Evolutionary conservation across 2,329 filamentous ascomycete genomes (phyloP).

Genomic region (Corynespora cassiicola): DNA sequence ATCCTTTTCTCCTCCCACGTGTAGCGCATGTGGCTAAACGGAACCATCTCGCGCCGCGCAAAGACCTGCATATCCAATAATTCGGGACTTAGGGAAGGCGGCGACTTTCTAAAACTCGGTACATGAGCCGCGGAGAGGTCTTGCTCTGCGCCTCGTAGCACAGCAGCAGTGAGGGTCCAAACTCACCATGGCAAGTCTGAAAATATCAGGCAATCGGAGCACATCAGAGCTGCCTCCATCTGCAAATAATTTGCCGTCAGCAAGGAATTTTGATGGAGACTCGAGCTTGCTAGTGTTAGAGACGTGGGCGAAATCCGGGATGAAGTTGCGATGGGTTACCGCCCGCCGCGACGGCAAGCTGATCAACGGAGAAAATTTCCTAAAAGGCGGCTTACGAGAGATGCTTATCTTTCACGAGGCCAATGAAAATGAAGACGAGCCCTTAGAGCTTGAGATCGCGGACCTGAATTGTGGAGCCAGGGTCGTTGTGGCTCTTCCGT

Average conservation of each 20-base stretch:
- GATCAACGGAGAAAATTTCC: slow-evolving; percentile 9
- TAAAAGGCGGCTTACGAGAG: slow-evolving; percentile 3
- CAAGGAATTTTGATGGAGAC: slow-evolving; percentile 17
- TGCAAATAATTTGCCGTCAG: slow-evolving; percentile 16
- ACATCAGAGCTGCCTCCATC: no score
- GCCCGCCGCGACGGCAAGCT: background rate
- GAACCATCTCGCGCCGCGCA: slow-evolving; percentile 4
- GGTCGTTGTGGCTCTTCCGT: no score
- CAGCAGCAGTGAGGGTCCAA: no score
- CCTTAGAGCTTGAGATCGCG: no score
- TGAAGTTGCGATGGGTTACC: background rate
- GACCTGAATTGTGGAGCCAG: slow-evolving; percentile 7
- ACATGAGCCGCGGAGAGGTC: no score
- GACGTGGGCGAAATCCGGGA: slow-evolving; percentile 1
- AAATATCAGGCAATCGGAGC: no score
- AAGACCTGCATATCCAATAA: slow-evolving; percentile 18
- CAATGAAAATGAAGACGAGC: slow-evolving; percentile 4
- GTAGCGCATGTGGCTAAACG: slow-evolving; percentile 9
- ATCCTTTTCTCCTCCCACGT: slow-evolving; percentile 11
- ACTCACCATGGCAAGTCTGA: no score
- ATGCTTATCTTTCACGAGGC: slow-evolving; percentile 3
- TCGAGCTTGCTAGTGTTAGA: no score
- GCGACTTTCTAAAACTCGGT: background rate
- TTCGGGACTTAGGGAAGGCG: slow-evolving; percentile 8
- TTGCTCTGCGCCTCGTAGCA: no score